Base-by-base conservation (phyloP, 176 grass and related monocot species). In the Eleusine coracana region DNA sequence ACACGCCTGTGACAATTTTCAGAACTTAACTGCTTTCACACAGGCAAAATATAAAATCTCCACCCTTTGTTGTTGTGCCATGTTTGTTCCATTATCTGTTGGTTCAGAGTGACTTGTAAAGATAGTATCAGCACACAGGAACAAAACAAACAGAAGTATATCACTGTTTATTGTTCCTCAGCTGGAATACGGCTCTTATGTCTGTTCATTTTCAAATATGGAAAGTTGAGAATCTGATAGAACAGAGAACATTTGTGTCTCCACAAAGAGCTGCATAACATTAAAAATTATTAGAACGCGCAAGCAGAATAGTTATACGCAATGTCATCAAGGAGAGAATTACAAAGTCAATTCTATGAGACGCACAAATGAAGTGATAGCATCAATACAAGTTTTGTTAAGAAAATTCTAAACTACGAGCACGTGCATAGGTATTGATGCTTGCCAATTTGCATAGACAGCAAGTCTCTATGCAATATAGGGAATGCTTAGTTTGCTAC, bases 161-260 rank as follows among this genome's bases (percentile, higher is more conserved):
- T 34, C 2, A 34, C 58, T 40, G 5, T 79, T 4, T 49, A 68
- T 37, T 68, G n/a, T 62, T 74, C 29, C 61, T 48, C 59, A 82
- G 60, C n/a, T 68, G 40, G 63, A 82, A 59, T 61, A 36, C 49
- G 21, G 49, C 34, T 54, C 16, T 80, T 78, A 86, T 27, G 79
- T 50, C 4, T 27, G 75, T 75, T 92, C 90, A 78, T 85, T 90
- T 80, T 96, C 90, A 60, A 90, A 92, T 68, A 66, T 86, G 12
- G 83, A 85, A 58, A 92, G 88, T 55, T 90, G 82, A 60, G 86
- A 96, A 85, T 96, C 93, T 29, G 93, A 92, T 27, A 92, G 85
- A 55, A 96, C 93, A 36, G 90, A 90, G 74, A 96, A 96, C 85
- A 96, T 71, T 77, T 96, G 93, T 18, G 93, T 96, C 66, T 96